Conservation (phyloP, 257 asterid species). For the Fraxinus excelsior region DNA sequence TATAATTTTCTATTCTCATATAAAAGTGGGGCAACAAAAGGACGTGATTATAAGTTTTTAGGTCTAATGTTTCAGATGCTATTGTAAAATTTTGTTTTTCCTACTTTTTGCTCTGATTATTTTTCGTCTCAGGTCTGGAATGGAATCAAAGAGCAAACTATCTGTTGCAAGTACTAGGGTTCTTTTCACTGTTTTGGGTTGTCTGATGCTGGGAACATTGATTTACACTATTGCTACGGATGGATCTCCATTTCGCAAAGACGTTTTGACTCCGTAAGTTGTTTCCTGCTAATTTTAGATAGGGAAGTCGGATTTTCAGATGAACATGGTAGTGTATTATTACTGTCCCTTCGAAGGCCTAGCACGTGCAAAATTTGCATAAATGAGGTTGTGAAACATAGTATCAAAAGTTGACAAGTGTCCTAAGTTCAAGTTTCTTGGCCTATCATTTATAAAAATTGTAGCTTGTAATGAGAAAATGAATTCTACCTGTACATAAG, state of each 20-base stretch:
- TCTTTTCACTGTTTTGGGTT: slow-evolving; percentile 63
- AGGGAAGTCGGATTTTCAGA: neutral
- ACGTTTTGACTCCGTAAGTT: slow-evolving; percentile 69
- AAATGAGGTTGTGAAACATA: neutral
- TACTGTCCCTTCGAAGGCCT: neutral
- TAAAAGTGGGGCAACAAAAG: neutral
- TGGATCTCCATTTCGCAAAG: slow-evolving; percentile 84
- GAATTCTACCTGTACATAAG: neutral
- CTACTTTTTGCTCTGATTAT: slow-evolving; percentile 13
- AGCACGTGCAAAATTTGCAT: neutral
- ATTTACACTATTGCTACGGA: slow-evolving; percentile 57
- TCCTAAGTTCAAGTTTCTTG: neutral
- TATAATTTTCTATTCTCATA: neutral
- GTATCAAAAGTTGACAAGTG: neutral
- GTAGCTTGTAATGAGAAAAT: neutral
- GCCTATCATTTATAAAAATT: neutral
- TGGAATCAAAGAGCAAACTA: slow-evolving; percentile 44
- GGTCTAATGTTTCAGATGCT: neutral
- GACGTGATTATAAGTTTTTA: neutral
- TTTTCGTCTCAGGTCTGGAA: slow-evolving; percentile 41
- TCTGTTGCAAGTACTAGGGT: slow-evolving; percentile 57
- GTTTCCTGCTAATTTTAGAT: neutral
- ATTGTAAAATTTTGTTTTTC: neutral
- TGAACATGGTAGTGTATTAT: neutral
- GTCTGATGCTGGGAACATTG: slow-evolving; percentile 72